Evolutionary conservation across 1,284 basidiomycete genomes (phyloP), one percentile per base, ranked within the genome.

Genomic region (Pisolithus thermaeus): DNA sequence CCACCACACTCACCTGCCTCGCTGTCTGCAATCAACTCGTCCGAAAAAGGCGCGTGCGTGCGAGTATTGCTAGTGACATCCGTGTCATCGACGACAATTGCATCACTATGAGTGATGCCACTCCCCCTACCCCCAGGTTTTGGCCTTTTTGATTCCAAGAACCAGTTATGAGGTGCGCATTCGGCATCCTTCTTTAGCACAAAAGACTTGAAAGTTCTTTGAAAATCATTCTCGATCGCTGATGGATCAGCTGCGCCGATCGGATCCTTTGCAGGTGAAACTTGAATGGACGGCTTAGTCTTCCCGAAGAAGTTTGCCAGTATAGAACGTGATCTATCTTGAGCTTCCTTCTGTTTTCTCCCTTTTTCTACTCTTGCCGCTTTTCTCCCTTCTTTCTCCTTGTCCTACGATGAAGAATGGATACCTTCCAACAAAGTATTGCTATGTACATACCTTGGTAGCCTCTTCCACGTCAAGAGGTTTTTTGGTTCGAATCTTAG

Each of bases 251-350:
- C 67, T n/a, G 65, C 63, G 27, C 62, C 57, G 37, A 60, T 57
- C 3, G 60, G 58, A 22, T 71, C 68, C 36, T 69, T 71, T n/a
- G 66, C 56, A 3, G 70, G 60, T 7, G 67, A 56, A 40, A 62
- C 54, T 6, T 61, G 54, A 44, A 63, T 48, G 7, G 67, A 50
- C 40, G 70, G 63, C 54, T 77, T 80, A 7, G 77, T 63, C 65
- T 87, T 89, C 28, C 75, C 72, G 61, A 91, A 88, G 70, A 90
- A 91, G 59, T 70, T 85, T 2, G 80, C 77, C 81, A 91, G 81
- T 7, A 88, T 70, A 1, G 80, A 83, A n/a, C 83, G 79, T 1
- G 87, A 86, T 64, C 80, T 88, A 45, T 79, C 76, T 49, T 84
- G 80, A 1, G 80, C 77, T 56, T 86, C 83, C 49, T 80, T 79